Base-by-base conservation (phyloP, 768 basidiomycete genomes). In the Lanmaoa pseudosensibilis region DNA sequence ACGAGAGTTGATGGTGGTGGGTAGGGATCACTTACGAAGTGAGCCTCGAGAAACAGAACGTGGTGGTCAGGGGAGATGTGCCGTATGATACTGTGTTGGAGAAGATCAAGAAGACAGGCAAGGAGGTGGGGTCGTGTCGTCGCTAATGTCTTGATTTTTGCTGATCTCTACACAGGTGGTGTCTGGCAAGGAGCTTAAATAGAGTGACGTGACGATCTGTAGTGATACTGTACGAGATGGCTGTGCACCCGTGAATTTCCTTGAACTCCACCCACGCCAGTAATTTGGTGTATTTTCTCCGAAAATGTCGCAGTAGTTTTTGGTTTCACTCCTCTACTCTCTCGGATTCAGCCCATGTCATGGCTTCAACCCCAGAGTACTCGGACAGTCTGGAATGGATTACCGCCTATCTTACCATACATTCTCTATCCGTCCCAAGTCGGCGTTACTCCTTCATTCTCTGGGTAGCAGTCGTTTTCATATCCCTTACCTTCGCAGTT, bases 21-120 rank as follows among this genome's bases (percentile, higher is more conserved):
- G 30, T 40, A 43, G 54, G 45, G 3, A 67, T 76, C 7, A 74
- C 75, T 3, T 93, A 78, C 74, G 69, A 75, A 5, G 85, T 94
- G 61, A 77, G 67, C 65, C 81, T 94, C 36, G 84, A 82, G 30
- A 83, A 74, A 38, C 90, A 94, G 69, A 80, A 82, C 66, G 93
- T 94, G 52, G 50, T 82, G 50, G 91, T 95, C 46, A 84, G 70
- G 11, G 84, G 83, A 12, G 70, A 75, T 3, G 75, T 83, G 11
- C 64, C 79, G 18, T 90, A 88, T 69, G 89, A 92, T 0, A 77
- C 78, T 3, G 76, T 93, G 45, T 72, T 83, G 13, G 85, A 75
- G 50, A 89, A 79, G 77, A 92, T 96, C 68, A 83, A 84, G 80
- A 95, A 94, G 83, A 96, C 93, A 11, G 94, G 94, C 60, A 94